A percentile compares a stretch with the other conserved stretches of the same genome.
Evolutionary conservation across 1,139 yeast species (phyloP).

Genomic region (Sugiyamaella pinicola): DNA sequence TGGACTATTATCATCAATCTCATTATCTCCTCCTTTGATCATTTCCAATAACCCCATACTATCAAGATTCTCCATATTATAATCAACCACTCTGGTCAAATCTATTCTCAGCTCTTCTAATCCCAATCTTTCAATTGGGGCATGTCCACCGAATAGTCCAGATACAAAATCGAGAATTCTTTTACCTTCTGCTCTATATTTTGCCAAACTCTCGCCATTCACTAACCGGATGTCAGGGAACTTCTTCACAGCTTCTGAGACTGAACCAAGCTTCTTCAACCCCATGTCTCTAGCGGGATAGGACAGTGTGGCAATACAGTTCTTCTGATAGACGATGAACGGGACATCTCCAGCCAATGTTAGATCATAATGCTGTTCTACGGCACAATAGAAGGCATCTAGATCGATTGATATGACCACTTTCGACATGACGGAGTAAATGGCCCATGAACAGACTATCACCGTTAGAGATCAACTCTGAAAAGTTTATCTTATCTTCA

Average conservation of each 20-base stretch:
- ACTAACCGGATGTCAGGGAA: conserved; percentile 39
- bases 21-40: conserved; percentile 16
- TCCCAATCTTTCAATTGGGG: conserved; percentile 43
- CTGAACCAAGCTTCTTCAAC: conserved; percentile 37
- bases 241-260: conserved; percentile 31
- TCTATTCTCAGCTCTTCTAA: conserved; percentile 45
- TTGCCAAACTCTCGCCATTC: conserved; percentile 42
- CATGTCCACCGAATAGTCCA: conserved; percentile 29
- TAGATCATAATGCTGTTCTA: conserved; percentile 41
- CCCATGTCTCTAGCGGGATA: conserved; percentile 44
- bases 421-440: no score
- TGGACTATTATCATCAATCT: conserved; percentile 29
- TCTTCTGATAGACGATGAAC: conserved; percentile 43
- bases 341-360: conserved; percentile 35
- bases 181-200: conserved; percentile 42
- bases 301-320: conserved; percentile 42
- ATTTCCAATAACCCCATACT: conserved; percentile 25
- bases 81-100: conserved; percentile 33
- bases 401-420: conserved; percentile 39
- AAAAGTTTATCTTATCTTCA: no score
- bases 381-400: conserved; percentile 45
- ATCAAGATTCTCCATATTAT: conserved; percentile 26
- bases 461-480: no score
- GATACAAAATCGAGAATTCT: conserved; percentile 37
- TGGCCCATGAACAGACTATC: no score